Base-by-base conservation (phyloP, 2,329 filamentous ascomycete genomes). In the Neospermospora avenae region DNA sequence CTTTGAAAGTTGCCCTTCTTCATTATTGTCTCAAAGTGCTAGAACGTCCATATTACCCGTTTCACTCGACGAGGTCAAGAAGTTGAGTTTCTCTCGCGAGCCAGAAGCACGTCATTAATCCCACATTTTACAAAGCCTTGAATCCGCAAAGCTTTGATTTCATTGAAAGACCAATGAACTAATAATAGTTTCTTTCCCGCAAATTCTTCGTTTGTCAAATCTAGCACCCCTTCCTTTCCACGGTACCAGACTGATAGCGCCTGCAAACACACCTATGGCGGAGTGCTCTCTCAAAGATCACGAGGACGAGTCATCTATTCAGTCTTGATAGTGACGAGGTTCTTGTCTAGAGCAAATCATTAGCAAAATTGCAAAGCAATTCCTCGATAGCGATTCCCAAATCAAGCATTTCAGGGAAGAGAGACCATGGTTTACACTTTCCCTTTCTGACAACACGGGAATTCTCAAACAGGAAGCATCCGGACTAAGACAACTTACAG, bases 301-400 rank as follows among this genome's bases (percentile, higher is more conserved):
- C 4, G 37, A 46, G n/a, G 35, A 16, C 4, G 13, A 18, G 31
- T 24, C n/a, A 31, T 51, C 49, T 64, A 67, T 54, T 68, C 67
- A 3, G 54, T 66, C n/a, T 60, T 66, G 0, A 69, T 61, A 31
- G 60, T 63, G 39, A 69, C 67, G 28, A 68, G 60, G 45, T 63
- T 65, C 55, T 67, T 69, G 52, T 69, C 67, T 69, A 16, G 18
- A 13, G 35, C 7, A 22, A 37, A n/a, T 37, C 16, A 28, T 56
- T 46, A 56, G 41, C 20, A 22, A 10, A 31, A 10, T n/a, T n/a
- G n/a, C n/a, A n/a, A n/a, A n/a, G n/a, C n/a, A n/a, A n/a, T n/a
- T 31, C 28, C 11, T n/a, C 37, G 3, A 28, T 14, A 6, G 28
- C 14, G 6, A 28, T 4, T 24, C 1, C n/a, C 13, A 28, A 5